Evolutionary conservation across 2,329 filamentous ascomycete species (phyloP).

Genomic region (Neonectria magnoliae): DNA sequence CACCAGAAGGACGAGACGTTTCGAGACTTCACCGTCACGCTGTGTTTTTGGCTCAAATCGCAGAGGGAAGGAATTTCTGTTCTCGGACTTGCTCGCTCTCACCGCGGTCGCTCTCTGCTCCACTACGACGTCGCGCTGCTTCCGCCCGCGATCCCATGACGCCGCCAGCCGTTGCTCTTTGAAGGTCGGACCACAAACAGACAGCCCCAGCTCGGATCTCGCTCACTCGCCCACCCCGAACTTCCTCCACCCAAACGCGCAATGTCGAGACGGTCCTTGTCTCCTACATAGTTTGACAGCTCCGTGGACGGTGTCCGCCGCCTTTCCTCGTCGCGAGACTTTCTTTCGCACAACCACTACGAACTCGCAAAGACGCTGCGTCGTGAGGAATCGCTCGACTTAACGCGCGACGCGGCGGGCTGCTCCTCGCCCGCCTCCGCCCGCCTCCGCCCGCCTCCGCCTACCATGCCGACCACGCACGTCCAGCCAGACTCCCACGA

Average conservation of each 20-base stretch:
- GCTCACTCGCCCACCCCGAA: neutral
- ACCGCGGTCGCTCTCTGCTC: constrained; percentile 14
- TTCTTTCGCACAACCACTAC: neutral
- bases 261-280: constrained; percentile 14
- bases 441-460: constrained; percentile 14
- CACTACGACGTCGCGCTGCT: constrained; percentile 20
- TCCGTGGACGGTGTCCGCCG: constrained; percentile 12
- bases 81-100: neutral
- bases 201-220: constrained; percentile 8
- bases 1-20: neutral
- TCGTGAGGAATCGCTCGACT: constrained; percentile 24
- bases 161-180: constrained; percentile 4
- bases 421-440: constrained; percentile 17
- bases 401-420: constrained; percentile 42
- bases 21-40: neutral
- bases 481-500: constrained; percentile 62
- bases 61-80: neutral
- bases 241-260: constrained; percentile 7
- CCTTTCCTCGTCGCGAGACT: neutral
- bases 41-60: neutral
- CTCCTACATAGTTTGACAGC: constrained; percentile 11
- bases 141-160: constrained; percentile 15
- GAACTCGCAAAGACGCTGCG: neutral
- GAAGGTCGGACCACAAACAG: constrained; percentile 19
- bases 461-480: constrained; percentile 67